Percentiles rank a stretch among this genome's conserved stretches.
These are phyloP conservation scores for Ganoderma boninense DNA, from an alignment of 1,284 basidiomycete species.

Conservation along the genomic window DNA sequence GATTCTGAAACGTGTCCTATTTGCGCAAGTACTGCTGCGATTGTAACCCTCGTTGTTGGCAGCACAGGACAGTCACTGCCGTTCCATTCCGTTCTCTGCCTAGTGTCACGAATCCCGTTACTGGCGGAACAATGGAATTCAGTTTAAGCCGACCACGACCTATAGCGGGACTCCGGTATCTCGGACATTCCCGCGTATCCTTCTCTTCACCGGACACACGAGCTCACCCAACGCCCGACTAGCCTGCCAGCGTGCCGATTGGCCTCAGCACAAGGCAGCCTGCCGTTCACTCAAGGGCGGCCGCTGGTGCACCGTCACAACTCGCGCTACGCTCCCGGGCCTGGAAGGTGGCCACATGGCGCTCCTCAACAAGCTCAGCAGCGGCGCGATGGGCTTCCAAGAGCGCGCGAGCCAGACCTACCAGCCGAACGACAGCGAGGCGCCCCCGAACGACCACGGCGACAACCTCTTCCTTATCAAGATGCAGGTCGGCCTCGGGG, in stretches of 20 bases:
- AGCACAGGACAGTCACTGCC: no score
- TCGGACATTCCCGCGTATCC: background rate
- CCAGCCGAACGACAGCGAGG: constrained; percentile 5
- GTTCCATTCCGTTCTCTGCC: background rate
- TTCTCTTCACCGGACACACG: background rate
- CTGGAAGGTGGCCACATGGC: constrained; percentile 22
- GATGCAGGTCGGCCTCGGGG: constrained; percentile 41
- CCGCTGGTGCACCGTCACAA: constrained; percentile 46
- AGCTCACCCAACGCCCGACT: background rate
- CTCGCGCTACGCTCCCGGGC: constrained; percentile 31
- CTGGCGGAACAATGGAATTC: background rate
- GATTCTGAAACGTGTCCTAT: no score
- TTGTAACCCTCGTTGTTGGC: background rate
- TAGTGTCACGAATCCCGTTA: background rate
- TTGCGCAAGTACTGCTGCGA: background rate
- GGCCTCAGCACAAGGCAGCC: constrained; percentile 48
- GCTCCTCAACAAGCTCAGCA: constrained; percentile 27
- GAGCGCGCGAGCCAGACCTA: constrained; percentile 7
- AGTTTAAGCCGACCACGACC: background rate
- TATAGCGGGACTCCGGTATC: background rate
- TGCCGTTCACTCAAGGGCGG: constrained; percentile 52
- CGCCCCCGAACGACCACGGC: constrained; percentile 46
- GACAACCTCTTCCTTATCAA: constrained; percentile 51
- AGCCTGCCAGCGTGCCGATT: constrained; percentile 52
- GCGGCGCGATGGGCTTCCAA: constrained; percentile 1